Percentiles rank a stretch among this genome's conserved stretches.
These are phyloP conservation scores for Tulasnella sp. DNA, from an alignment of 768 basidiomycete species.

Conservation along the genomic window DNA sequence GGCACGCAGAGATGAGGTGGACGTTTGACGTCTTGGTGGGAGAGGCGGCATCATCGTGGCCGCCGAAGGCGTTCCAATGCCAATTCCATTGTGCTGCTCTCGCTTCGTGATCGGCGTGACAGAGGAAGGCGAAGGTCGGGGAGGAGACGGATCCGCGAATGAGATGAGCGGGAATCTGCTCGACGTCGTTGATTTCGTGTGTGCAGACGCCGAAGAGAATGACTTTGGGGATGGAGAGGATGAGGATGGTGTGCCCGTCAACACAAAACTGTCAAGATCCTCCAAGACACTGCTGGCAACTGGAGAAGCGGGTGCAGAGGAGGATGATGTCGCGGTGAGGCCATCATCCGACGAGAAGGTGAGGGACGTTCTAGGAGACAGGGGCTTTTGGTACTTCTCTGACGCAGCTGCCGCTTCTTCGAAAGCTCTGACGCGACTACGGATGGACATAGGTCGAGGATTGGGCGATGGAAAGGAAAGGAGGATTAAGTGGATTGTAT, in stretches of 20 bases:
- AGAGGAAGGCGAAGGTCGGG: neutral
- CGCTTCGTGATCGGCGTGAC: neutral
- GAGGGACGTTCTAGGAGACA: constrained; percentile 15
- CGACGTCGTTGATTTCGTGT: neutral
- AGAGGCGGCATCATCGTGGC: constrained; percentile 4
- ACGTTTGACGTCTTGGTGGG: constrained; percentile 6
- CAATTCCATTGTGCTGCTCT: too few relatives aligned
- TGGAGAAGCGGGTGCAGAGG: constrained; percentile 9
- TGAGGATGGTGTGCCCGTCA: constrained; percentile 7
- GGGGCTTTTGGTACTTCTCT: neutral
- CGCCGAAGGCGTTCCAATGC: neutral
- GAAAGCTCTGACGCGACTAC: constrained; percentile 1
- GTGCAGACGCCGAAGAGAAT: neutral
- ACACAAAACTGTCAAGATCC: constrained; percentile 13
- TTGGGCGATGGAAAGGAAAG: neutral
- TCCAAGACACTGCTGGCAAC: constrained; percentile 7
- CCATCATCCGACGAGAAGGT: constrained; percentile 13
- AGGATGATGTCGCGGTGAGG: neutral
- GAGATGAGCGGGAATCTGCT: neutral
- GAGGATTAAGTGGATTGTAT: too few relatives aligned
- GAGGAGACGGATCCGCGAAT: neutral
- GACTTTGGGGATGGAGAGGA: constrained; percentile 9
- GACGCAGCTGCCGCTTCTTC: constrained; percentile 11
- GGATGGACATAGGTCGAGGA: constrained; percentile 7
- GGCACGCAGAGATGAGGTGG: neutral